Percentiles rank a stretch among this genome's conserved stretches.
phyloP scores from a whole-genome alignment of 345 rosid genomes.

The Populus euphratica region DNA sequence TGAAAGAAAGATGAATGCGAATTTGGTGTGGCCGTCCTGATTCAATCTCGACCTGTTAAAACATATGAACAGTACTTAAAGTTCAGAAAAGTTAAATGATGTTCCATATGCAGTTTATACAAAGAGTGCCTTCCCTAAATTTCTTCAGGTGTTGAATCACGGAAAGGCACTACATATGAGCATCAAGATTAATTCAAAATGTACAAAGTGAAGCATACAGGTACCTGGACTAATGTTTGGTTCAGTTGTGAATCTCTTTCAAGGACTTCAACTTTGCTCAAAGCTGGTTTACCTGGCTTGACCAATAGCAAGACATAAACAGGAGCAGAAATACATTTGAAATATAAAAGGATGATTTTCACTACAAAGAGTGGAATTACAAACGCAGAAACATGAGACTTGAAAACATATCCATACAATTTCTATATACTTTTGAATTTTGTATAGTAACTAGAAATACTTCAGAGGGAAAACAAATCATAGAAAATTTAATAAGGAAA shows the following conservation, averaged over 20 bases:
- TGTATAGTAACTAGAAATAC: background rate
- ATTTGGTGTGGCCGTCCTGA: slow-evolving; percentile 93
- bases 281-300: slow-evolving; percentile 59
- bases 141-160: background rate
- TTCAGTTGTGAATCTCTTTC: slow-evolving; percentile 53
- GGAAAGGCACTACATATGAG: background rate
- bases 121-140: background rate
- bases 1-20: slow-evolving; percentile 80
- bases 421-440: background rate
- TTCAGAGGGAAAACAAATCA: background rate
- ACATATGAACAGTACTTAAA: background rate
- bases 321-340: background rate
- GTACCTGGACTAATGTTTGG: slow-evolving; percentile 65
- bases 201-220: slow-evolving; percentile 9
- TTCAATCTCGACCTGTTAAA: slow-evolving; percentile 72
- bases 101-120: background rate
- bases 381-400: background rate
- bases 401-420: background rate
- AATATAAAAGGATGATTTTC: background rate
- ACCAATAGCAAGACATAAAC: background rate
- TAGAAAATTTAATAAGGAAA: background rate
- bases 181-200: background rate
- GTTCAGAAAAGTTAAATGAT: background rate
- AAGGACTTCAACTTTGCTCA: slow-evolving; percentile 72
- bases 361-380: background rate